phyloP scores from a whole-genome alignment of 148 eudicot genomes.

The Persicaria maculosa region DNA sequence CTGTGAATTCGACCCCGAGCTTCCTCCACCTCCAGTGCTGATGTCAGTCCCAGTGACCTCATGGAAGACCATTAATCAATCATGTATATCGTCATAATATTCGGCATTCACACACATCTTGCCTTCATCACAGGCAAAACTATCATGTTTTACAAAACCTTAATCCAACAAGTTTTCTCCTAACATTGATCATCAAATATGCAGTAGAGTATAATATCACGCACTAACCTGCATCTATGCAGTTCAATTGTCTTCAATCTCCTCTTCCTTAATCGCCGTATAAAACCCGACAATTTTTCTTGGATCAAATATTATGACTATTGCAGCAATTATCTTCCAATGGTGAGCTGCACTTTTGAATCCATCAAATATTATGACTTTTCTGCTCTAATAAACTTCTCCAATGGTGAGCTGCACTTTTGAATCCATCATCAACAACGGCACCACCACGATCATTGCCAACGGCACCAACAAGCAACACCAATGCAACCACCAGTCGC shows the following conservation, averaged over 20 bases:
- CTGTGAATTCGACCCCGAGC: too few relatives aligned
- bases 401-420: not conserved
- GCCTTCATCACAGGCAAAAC: not conserved
- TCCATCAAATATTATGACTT: too few relatives aligned
- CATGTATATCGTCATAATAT: too few relatives aligned
- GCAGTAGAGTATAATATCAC: too few relatives aligned
- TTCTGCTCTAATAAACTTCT: not conserved
- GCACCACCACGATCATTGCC: too few relatives aligned
- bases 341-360: too few relatives aligned
- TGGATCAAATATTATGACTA: not conserved
- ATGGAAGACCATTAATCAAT: too few relatives aligned
- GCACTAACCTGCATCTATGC: not conserved
- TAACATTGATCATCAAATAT: conserved; percentile 9
- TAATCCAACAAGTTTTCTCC: conserved; percentile 8
- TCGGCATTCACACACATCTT: not conserved
- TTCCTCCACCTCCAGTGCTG: too few relatives aligned
- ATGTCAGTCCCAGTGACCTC: too few relatives aligned
- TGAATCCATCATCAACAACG: too few relatives aligned
- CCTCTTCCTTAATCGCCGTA: conserved; percentile 1
- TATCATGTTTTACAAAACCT: not conserved
- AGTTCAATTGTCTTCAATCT: not conserved
- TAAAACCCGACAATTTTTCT: not conserved
- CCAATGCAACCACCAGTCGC: not conserved
- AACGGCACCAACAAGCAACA: too few relatives aligned
- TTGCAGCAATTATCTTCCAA: not conserved